Evolutionary conservation across 305 asterid genomes (phyloP).

Genomic region (Ilex paraguariensis): DNA sequence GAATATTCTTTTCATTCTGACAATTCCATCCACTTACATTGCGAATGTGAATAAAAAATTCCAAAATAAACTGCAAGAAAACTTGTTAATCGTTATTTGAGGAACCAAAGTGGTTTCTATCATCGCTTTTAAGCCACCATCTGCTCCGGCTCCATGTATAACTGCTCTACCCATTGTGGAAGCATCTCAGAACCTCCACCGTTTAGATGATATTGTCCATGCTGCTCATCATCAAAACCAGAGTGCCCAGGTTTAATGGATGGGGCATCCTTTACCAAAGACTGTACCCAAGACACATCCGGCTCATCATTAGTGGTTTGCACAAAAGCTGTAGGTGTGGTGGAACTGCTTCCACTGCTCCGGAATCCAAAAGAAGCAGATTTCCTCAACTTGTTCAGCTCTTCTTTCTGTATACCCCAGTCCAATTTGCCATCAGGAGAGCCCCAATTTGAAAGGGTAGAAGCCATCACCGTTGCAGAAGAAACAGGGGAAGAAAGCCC

Average conservation of each 20-base stretch:
- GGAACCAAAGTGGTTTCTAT: conserved; percentile 10
- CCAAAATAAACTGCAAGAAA: conserved; percentile 14
- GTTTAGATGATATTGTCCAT: conserved; percentile 2
- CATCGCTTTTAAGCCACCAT: conserved; percentile 20
- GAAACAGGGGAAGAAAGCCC: conserved; percentile 21
- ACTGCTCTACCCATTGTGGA: conserved; percentile 31
- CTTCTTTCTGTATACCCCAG: conserved; percentile 42
- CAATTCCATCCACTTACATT: conserved; percentile 2
- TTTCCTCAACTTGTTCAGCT: conserved; percentile 34
- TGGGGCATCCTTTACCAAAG: conserved; percentile 22
- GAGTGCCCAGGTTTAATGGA: conserved; percentile 5
- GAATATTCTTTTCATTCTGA: too few species aligned
- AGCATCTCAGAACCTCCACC: conserved; percentile 17
- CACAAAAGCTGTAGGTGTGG: conserved; percentile 5
- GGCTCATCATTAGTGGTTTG: conserved; percentile 11
- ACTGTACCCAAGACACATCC: conserved; percentile 19
- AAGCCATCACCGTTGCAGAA: conserved; percentile 4
- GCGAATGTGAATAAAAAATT: conserved; percentile 14
- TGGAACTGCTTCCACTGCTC: conserved; percentile 16
- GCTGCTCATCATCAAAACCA: conserved; percentile 13
- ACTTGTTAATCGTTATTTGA: conserved; percentile 9
- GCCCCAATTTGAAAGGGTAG: conserved; percentile 34
- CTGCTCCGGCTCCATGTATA: conserved; percentile 35
- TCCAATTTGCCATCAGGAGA: conserved; percentile 43
- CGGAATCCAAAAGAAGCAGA: conserved; percentile 39